These are phyloP conservation scores for Amanita thiersii DNA, from an alignment of 768 basidiomycete genomes.

Conservation along the genomic window DNA sequence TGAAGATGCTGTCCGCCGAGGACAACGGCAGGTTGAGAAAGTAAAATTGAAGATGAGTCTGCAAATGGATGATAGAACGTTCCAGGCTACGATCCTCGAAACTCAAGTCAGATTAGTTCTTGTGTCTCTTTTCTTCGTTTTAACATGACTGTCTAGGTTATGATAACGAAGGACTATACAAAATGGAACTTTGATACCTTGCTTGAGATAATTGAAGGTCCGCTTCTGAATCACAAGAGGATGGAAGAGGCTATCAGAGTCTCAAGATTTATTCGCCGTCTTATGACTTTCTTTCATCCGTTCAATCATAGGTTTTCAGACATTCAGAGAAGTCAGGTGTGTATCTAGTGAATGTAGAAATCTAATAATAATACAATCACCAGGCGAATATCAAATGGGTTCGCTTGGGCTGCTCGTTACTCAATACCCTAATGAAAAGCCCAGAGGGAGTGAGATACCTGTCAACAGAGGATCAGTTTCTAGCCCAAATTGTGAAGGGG, in stretches of 20 bases:
- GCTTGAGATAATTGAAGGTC: constrained; percentile 86
- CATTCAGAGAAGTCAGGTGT: constrained; percentile 59
- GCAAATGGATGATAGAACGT: constrained; percentile 93
- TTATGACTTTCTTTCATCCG: constrained; percentile 94
- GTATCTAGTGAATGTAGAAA: constrained; percentile 8
- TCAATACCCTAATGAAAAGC: constrained; percentile 78
- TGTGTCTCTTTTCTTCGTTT: background rate
- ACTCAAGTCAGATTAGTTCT: constrained; percentile 52
- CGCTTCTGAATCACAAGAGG: constrained; percentile 82
- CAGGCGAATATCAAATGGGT: constrained; percentile 84
- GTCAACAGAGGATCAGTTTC: constrained; percentile 71
- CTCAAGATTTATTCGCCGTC: constrained; percentile 77
- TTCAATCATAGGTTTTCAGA: constrained; percentile 84
- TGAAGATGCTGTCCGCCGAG: constrained; percentile 80
- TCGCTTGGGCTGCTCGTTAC: constrained; percentile 69
- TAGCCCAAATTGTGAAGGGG: constrained; percentile 75
- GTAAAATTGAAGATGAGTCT: constrained; percentile 83
- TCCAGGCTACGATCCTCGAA: constrained; percentile 78
- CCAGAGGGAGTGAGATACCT: constrained; percentile 82
- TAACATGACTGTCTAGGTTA: constrained; percentile 44
- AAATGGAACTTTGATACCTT: constrained; percentile 93
- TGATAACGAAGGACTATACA: constrained; percentile 78
- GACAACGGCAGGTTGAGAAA: constrained; percentile 87
- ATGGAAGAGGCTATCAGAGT: constrained; percentile 93
- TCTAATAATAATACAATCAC: background rate